A percentile compares a stretch with the other conserved stretches of the same genome.
These are phyloP conservation scores for Termitomyces eurrhizus DNA, from an alignment of 768 basidiomycete species.

Conservation along the genomic window DNA sequence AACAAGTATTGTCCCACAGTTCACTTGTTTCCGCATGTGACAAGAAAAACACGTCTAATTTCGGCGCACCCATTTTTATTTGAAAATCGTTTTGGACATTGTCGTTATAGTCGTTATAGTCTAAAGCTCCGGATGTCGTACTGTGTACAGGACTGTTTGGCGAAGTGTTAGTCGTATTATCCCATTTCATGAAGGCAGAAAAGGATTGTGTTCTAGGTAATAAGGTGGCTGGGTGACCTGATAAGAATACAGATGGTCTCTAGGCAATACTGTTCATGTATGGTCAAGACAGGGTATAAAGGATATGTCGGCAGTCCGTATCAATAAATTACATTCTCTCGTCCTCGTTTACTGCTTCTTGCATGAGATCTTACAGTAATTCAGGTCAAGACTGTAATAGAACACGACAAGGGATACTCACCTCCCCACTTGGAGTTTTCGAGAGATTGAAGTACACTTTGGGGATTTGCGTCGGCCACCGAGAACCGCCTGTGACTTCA, in stretches of 20 bases:
- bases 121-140: not conserved
- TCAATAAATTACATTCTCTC: constrained; percentile 21
- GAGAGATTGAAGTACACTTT: constrained; percentile 53
- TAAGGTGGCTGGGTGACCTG: not conserved
- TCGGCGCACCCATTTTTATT: not conserved
- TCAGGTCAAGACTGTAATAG: constrained; percentile 4
- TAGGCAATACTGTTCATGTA: constrained; percentile 12
- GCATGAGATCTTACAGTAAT: constrained; percentile 31
- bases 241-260: constrained; percentile 19
- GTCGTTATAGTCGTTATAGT: not conserved
- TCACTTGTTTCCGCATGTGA: constrained; percentile 1
- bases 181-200: not conserved
- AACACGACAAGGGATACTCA: constrained; percentile 27
- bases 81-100: not conserved
- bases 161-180: not conserved
- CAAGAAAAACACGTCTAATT: not conserved
- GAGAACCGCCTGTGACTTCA: constrained; percentile 29
- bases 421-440: constrained; percentile 73
- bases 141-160: not conserved
- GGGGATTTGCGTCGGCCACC: constrained; percentile 40
- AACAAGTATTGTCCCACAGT: not conserved
- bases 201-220: not conserved
- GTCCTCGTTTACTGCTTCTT: constrained; percentile 43
- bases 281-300: constrained; percentile 6
- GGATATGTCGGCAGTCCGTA: constrained; percentile 12